These are phyloP conservation scores for Yamadazyma dendronema DNA, from an alignment of 1,139 yeast species.

Conservation along the genomic window DNA sequence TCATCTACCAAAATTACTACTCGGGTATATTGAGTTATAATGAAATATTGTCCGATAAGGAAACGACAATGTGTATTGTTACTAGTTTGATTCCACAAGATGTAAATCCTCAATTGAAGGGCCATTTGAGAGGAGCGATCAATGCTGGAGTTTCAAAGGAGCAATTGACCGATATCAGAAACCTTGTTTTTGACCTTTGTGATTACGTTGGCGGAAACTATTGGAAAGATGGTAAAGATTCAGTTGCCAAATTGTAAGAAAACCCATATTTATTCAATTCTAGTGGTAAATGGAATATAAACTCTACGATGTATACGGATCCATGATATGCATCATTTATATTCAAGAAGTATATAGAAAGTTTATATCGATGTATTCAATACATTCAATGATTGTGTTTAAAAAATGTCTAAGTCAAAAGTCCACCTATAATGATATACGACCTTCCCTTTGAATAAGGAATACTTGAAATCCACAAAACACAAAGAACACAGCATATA, in stretches of 20 bases:
- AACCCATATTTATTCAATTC: too few relatives aligned
- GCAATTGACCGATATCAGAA: slow-evolving; percentile 60
- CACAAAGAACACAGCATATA: slow-evolving; percentile 72
- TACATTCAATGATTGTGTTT: too few relatives aligned
- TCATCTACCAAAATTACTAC: slow-evolving; percentile 71
- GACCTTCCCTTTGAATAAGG: slow-evolving; percentile 57
- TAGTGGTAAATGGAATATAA: background rate
- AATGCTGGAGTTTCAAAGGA: slow-evolving; percentile 73
- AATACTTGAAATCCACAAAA: slow-evolving; percentile 87
- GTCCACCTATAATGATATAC: slow-evolving; percentile 40
- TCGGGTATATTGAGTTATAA: slow-evolving; percentile 73
- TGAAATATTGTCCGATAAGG: slow-evolving; percentile 60
- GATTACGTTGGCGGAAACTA: slow-evolving; percentile 67
- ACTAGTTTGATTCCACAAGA: slow-evolving; percentile 88
- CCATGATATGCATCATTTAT: background rate
- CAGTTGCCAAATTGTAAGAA: slow-evolving; percentile 52
- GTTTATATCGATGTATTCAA: background rate
- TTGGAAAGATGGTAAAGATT: slow-evolving; percentile 55
- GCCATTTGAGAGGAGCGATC: slow-evolving; percentile 82
- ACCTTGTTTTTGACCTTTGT: slow-evolving; percentile 63
- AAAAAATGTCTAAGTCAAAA: too few relatives aligned
- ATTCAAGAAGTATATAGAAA: background rate
- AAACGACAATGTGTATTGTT: slow-evolving; percentile 75
- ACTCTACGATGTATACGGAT: background rate
- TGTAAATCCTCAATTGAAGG: slow-evolving; percentile 91